Evolutionary conservation across 1,284 basidiomycete genomes (phyloP).

Genomic region (Ceratobasidium sp.): DNA sequence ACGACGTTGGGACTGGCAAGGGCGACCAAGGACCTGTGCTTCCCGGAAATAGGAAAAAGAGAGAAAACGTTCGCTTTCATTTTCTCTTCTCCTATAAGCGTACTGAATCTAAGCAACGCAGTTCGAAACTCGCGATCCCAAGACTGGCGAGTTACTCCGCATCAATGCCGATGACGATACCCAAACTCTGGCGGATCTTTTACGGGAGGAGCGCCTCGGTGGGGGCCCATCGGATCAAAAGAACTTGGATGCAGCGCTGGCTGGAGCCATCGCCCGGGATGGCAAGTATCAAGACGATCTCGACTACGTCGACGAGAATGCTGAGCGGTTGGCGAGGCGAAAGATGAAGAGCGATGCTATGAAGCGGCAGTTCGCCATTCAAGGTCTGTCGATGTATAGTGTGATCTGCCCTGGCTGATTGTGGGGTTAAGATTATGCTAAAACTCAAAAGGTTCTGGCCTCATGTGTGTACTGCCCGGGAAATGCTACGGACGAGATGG

Average conservation of each 20-base stretch:
- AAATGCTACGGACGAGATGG: slow-evolving; percentile 68
- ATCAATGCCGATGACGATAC: slow-evolving; percentile 87
- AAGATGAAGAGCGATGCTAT: slow-evolving; percentile 96
- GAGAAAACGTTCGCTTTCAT: slow-evolving; percentile 66
- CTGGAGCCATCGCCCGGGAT: slow-evolving; percentile 85
- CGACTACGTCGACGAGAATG: slow-evolving; percentile 97
- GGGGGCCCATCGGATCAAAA: slow-evolving; percentile 91
- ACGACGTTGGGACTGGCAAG: slow-evolving; percentile 84
- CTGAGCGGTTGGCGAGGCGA: slow-evolving; percentile 86
- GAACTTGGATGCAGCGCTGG: slow-evolving; percentile 88
- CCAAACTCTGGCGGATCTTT: slow-evolving; percentile 85
- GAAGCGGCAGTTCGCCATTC: slow-evolving; percentile 96
- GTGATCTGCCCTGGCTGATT: slow-evolving; percentile 23
- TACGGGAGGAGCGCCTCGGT: slow-evolving; percentile 89
- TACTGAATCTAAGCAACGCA: slow-evolving; percentile 47
- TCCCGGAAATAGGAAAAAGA: slow-evolving; percentile 71
- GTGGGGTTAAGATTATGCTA: slow-evolving; percentile 78
- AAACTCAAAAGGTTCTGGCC: slow-evolving; percentile 89
- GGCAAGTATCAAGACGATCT: slow-evolving; percentile 85
- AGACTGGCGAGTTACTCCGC: slow-evolving; percentile 80
- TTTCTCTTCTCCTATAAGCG: neutral
- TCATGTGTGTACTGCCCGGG: slow-evolving; percentile 87
- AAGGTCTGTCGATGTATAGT: slow-evolving; percentile 62
- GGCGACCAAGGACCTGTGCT: slow-evolving; percentile 51
- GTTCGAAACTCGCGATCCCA: slow-evolving; percentile 88